Conservation (phyloP, 2,329 filamentous ascomycete species). For the Orbilia ellipsospora region DNA sequence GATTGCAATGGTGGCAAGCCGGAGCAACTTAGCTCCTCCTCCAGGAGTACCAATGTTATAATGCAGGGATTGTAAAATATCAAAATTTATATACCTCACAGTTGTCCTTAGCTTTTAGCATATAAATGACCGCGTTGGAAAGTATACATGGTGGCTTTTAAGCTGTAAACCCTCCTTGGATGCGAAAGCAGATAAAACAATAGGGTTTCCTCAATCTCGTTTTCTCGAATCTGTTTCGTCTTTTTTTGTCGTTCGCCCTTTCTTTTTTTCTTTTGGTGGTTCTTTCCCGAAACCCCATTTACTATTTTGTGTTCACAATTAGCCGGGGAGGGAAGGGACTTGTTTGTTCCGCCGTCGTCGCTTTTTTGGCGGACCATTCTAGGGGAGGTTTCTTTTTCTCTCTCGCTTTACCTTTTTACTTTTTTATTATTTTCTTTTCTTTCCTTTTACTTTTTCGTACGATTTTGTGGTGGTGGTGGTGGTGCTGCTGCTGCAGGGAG, state of each 20-base stretch:
- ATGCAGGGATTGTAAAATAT: constrained; percentile 3
- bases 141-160: constrained; percentile 10
- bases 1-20: background rate
- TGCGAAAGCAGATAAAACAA: too few relatives aligned
- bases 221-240: too few relatives aligned
- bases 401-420: background rate
- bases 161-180: background rate
- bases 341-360: constrained; percentile 28
- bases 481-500: constrained; percentile 25
- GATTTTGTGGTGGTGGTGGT: constrained; percentile 8
- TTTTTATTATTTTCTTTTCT: constrained; percentile 6
- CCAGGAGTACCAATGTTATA: background rate
- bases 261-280: too few relatives aligned
- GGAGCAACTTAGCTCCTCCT: background rate
- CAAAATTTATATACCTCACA: constrained; percentile 15
- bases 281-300: background rate
- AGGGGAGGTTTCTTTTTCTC: background rate
- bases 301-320: constrained; percentile 16
- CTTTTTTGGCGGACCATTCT: constrained; percentile 1
- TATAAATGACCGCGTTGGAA: background rate
- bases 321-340: constrained; percentile 31
- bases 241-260: too few relatives aligned
- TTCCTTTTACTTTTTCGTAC: constrained; percentile 40
- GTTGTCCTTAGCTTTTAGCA: background rate
- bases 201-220: too few relatives aligned